phyloP scores from a whole-genome alignment of 1,139 yeast species.

The Zygoascus sp. region DNA sequence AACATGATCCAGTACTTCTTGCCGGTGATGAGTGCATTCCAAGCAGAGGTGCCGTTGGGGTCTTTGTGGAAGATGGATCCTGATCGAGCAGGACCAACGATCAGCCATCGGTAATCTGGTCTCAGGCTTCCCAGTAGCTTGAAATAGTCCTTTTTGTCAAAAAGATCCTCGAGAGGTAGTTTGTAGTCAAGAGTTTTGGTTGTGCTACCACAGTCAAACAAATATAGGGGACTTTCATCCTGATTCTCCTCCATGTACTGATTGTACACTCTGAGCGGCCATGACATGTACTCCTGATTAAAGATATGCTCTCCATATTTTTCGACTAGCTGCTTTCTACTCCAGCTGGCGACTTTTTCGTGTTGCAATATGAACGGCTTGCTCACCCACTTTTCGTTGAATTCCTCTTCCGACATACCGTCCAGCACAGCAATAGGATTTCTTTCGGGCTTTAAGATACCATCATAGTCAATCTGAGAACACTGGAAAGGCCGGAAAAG shows the following conservation, averaged over 20 bases:
- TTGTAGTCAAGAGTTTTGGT: conserved; percentile 41
- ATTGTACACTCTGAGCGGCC: conserved; percentile 62
- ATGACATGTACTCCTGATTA: conserved; percentile 79
- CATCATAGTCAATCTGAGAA: conserved; percentile 57
- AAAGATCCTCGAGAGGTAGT: conserved; percentile 49
- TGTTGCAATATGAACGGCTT: conserved; percentile 59
- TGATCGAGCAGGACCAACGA: conserved; percentile 72
- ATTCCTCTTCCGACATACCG: conserved; percentile 36
- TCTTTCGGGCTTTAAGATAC: conserved; percentile 17
- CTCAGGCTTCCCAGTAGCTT: conserved; percentile 39
- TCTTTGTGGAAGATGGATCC: conserved; percentile 93
- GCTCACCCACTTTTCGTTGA: conserved; percentile 45
- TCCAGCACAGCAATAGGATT: conserved; percentile 7
- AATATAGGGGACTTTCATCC: conserved; percentile 80
- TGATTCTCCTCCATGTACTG: conserved; percentile 56
- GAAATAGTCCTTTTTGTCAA: conserved; percentile 33
- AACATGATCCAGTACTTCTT: conserved; percentile 81
- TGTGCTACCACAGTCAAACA: conserved; percentile 63
- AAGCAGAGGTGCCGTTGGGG: conserved; percentile 85
- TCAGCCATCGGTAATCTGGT: conserved; percentile 89
- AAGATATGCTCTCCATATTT: conserved; percentile 60
- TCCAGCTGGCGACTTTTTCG: conserved; percentile 53
- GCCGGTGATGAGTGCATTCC: conserved; percentile 78
- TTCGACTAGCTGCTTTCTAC: conserved; percentile 43
- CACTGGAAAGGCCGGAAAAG: conserved; percentile 78